A percentile compares a stretch with the other conserved stretches of the same genome.
These are phyloP conservation scores for Lanzia echinophila DNA, from an alignment of 2,329 filamentous ascomycete species.

Conservation along the genomic window DNA sequence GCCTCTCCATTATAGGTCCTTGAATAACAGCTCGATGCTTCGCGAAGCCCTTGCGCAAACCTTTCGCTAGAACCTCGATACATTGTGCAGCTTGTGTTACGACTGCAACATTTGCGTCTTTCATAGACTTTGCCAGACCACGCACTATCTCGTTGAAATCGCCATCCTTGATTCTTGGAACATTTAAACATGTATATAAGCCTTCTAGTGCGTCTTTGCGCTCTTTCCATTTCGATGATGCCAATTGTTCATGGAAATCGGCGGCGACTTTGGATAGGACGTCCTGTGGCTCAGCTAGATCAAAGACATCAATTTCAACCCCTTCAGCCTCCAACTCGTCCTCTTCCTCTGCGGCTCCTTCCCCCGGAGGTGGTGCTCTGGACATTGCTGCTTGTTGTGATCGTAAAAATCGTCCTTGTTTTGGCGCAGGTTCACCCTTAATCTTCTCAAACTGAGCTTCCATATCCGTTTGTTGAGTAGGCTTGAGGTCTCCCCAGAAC, in stretches of 20 bases:
- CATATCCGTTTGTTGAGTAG: slow-evolving; percentile 88
- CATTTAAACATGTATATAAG: slow-evolving; percentile 67
- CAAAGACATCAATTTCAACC: slow-evolving; percentile 71
- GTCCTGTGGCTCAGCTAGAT: slow-evolving; percentile 81
- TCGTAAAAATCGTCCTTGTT: slow-evolving; percentile 81
- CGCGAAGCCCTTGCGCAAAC: slow-evolving; percentile 67
- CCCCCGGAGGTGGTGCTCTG: slow-evolving; percentile 54
- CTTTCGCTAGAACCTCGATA: slow-evolving; percentile 82
- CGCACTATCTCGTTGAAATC: slow-evolving; percentile 80
- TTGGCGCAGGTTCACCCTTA: slow-evolving; percentile 78
- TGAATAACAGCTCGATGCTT: slow-evolving; percentile 79
- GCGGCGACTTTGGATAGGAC: slow-evolving; percentile 74
- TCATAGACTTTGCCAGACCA: slow-evolving; percentile 91
- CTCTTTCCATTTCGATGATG: slow-evolving; percentile 96
- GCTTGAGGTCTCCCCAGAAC: slow-evolving; percentile 93
- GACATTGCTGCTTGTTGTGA: slow-evolving; percentile 83
- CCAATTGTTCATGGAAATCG: slow-evolving; percentile 75
- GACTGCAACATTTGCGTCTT: slow-evolving; percentile 94
- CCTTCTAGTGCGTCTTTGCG: slow-evolving; percentile 89
- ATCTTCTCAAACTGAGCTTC: slow-evolving; percentile 92
- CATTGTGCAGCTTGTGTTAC: slow-evolving; percentile 91
- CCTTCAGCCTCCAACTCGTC: slow-evolving; percentile 49
- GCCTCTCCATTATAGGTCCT: slow-evolving; percentile 83
- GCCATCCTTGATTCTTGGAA: slow-evolving; percentile 85
- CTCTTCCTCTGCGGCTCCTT: slow-evolving; percentile 52